Base-by-base conservation (phyloP, 495 filamentous ascomycete genomes). In the Penicillium flavigenum region DNA sequence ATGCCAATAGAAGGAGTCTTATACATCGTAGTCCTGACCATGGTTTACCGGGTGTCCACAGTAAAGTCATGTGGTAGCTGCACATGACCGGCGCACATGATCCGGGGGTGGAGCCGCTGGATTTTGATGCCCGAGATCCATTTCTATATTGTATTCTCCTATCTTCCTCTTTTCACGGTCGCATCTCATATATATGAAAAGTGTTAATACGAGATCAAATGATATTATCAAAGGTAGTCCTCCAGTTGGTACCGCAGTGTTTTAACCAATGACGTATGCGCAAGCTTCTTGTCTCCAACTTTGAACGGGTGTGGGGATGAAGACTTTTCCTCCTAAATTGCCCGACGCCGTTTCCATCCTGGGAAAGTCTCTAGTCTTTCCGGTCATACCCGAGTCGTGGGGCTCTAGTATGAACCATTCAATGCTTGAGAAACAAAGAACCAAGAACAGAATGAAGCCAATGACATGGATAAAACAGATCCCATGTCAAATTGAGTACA, bases 281-380 rank as follows among this genome's bases (percentile, higher is more conserved):
- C 6, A 19, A 43, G 16, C 16, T 31, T 17, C 36, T 24, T 32
- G 4, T 34, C 51, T 38, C 32, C 44, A 38, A 19, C 19, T 46
- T 20, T 20, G 26, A 32, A 43, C 32, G 43, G 42, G 31, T 47
- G 52, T 54, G 52, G 52, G 44, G 53, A 31, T 47, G 53, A 55
- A 22, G 53, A 60, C 48, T 45, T 64, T 29, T 29, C 11, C 38
- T 59, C 65, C 65, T 68, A 68, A 65, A 68, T 51, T 60, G 59
- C 65, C 65, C 65, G 65, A 68, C 49, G 46, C 42, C 34, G 43
- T 55, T 31, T 51, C 56, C 52, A 36, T 51, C 39, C 19, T 44
- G 38, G 3, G 46, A 56, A 42, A 31, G 45, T 26, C 44, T 31
- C 20, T 26, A 43, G 39, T 32, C 0, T 27, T 8, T 36, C 65